Base-by-base conservation (phyloP, 2,329 filamentous ascomycete species). In the Cercospora sp. region DNA sequence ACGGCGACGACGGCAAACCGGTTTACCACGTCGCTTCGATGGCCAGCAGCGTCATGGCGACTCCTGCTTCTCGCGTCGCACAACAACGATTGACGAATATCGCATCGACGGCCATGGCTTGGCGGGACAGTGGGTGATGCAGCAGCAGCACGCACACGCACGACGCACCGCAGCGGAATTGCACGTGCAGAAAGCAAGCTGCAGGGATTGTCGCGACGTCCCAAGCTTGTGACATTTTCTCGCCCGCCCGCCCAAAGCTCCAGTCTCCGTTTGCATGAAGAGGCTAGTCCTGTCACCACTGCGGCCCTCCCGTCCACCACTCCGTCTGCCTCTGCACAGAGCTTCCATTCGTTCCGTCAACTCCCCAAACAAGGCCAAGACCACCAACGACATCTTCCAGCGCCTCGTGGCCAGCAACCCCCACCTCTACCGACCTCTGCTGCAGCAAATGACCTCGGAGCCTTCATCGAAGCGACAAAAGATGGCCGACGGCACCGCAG, bases 401-500 rank as follows among this genome's bases (percentile, higher is more conserved):
- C 67, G 65, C 55, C 63, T 69, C 12, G 37, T 61, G 18, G 67
- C 60, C 66, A 66, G 63, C 67, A 68, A 67, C 62, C 67, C 66
- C 24, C 30, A 59, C 61, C 59, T 69, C 21, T 61, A 72, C 58
- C 68, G 65, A 57, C 63, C 69, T 28, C 70, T 69, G 24, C 66
- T 63, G 30, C 66, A 63, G 24, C 66, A 63, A 66, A 74, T 71
- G 70, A 71, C 73, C 63, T 37, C 64, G 32, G 70, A 77, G 67
- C 76, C 77, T 30, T 67, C 70, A 78, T 86, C 89, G 71, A 98
- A 98, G 83, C 90, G 92, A 80, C 83, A 96, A 80, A 97, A 97
- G 86, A 92, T 90, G 74, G 85, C 87, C 70, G 82, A 83, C 70
- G 70, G 69, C 63, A 69, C 69, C 68, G 62, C 53, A 18, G 49